Evolutionary conservation across 2,329 filamentous ascomycete species (phyloP).

Genomic region (Magnaporthiopsis rhizophila): DNA sequence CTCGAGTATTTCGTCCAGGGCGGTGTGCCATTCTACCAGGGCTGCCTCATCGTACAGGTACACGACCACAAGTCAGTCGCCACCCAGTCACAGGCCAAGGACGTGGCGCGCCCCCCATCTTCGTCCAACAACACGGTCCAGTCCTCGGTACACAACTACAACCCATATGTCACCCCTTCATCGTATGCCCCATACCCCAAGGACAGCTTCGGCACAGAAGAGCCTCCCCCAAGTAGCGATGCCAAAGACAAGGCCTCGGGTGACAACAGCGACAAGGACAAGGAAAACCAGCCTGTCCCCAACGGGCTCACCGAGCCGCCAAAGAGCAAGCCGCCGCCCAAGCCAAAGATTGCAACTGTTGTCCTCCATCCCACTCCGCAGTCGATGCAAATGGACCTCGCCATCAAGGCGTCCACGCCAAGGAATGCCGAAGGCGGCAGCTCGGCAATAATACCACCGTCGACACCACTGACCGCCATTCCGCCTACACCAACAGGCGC

Average conservation of each 20-base stretch:
- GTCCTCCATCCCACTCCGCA: slow-evolving; percentile 80
- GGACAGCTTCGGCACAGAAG: slow-evolving; percentile 27
- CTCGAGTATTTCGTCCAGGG: slow-evolving; percentile 65
- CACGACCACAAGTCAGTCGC: slow-evolving; percentile 70
- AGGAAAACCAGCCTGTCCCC: slow-evolving; percentile 47
- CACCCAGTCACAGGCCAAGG: slow-evolving; percentile 44
- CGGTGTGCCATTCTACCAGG: slow-evolving; percentile 82
- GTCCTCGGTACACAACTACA: slow-evolving; percentile 90
- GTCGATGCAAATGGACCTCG: slow-evolving; percentile 66
- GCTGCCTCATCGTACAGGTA: slow-evolving; percentile 90
- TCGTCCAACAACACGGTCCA: slow-evolving; percentile 51
- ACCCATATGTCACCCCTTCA: slow-evolving; percentile 82
- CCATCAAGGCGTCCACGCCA: slow-evolving; percentile 68
- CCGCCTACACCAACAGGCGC: slow-evolving; percentile 55
- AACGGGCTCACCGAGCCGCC: slow-evolving; percentile 37
- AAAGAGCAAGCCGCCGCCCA: slow-evolving; percentile 37
- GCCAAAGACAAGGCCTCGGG: slow-evolving; percentile 29
- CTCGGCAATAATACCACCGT: slow-evolving; percentile 42
- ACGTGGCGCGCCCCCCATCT: slow-evolving; percentile 43
- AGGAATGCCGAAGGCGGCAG: slow-evolving; percentile 30
- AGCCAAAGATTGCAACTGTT: slow-evolving; percentile 63
- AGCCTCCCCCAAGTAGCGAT: slow-evolving; percentile 21
- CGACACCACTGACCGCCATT: slow-evolving; percentile 54
- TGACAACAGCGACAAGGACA: slow-evolving; percentile 38
- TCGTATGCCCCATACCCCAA: slow-evolving; percentile 71